A percentile compares a stretch with the other conserved stretches of the same genome.
Conservation (phyloP, 148 eudicot genomes). For the Dysphania ambrosioides region DNA sequence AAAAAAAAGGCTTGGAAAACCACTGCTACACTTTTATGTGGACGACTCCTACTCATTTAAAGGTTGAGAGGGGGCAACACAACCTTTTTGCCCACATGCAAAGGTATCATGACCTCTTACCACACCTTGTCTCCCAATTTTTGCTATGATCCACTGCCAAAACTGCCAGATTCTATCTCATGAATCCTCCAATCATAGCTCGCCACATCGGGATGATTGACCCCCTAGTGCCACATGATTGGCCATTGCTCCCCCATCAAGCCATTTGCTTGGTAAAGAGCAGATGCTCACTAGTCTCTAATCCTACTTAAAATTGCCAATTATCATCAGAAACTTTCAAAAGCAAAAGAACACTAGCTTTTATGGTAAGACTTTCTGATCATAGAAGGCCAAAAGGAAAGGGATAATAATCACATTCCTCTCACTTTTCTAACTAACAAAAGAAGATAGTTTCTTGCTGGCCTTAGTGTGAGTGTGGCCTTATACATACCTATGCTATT, state of each 20-base stretch:
- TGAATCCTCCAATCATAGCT: slow-evolving; percentile 5
- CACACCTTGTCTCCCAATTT: slow-evolving; percentile 43
- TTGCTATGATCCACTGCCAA: neutral
- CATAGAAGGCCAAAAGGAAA: slow-evolving; percentile 18
- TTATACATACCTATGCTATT: neutral
- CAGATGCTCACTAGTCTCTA: neutral
- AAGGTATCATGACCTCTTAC: slow-evolving; percentile 40
- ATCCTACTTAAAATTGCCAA: slow-evolving; percentile 2
- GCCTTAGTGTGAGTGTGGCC: slow-evolving; percentile 8
- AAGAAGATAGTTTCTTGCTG: neutral
- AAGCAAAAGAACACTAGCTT: slow-evolving; percentile 30
- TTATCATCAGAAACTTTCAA: slow-evolving; percentile 22
- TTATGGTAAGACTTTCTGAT: slow-evolving; percentile 17
- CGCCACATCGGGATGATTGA: slow-evolving; percentile 4
- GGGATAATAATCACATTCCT: slow-evolving; percentile 17
- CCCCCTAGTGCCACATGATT: neutral
- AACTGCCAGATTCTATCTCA: neutral
- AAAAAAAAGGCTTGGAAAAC: slow-evolving; percentile 18
- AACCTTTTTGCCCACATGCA: slow-evolving; percentile 48
- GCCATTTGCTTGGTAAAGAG: too few relatives aligned
- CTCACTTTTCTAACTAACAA: slow-evolving; percentile 28
- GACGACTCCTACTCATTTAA: slow-evolving; percentile 10
- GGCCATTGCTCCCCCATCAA: neutral
- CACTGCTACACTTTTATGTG: slow-evolving; percentile 14
- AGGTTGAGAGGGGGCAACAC: slow-evolving; percentile 15